Evolutionary conservation across 208 protist genomes (phyloP), one percentile per base, ranked within the genome.

Genomic region (Strigomonas culicis): DNA sequence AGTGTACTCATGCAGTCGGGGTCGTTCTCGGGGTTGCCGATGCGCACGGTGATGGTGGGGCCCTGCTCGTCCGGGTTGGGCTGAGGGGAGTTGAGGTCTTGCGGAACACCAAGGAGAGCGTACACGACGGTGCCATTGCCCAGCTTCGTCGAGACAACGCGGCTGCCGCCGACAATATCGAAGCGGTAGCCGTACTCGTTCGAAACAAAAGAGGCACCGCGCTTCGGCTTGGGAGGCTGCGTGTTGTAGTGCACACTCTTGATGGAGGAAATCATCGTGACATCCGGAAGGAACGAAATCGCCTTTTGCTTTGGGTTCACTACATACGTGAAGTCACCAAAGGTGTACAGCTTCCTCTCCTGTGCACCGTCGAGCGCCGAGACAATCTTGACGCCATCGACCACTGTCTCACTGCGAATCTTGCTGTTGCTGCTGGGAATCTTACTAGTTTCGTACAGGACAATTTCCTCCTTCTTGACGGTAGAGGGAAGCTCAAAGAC

Each of bases 41-140:
- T 72, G 60, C 86, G 86, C 25, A 93, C 75, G 13, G 86, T 93
- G 19, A 93, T 71, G 28, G 80, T 82, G 22, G 83, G 82, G n/a
- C 79, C 79, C 46, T 74, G 70, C 46, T 90, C 72, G 50, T 80
- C 73, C 3, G 69, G 70, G 15, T 56, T 52, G 31, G 32, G 55
- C 19, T 72, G 66, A 47, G 70, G 71, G 0, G 67, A 62, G 32
- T 17, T 56, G 10, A 79, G 43, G 31, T 85, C 77, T 0, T 64
- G 59, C 21, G 77, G 77, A 39, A 83, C 70, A 47, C 82, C 82
- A 32, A 80, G 67, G 19, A 78, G 86, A 19, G 80, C 79, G 63
- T 90, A 90, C 34, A 85, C 79, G 34, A 93, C 71, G 6, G 83
- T 83, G 58, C 79, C 75, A 31, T 80, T 79, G 63, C 83, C 83